These are phyloP conservation scores for Rhizopus delemar DNA, from an alignment of 371 early-diverging fungal species.

Conservation along the genomic window DNA sequence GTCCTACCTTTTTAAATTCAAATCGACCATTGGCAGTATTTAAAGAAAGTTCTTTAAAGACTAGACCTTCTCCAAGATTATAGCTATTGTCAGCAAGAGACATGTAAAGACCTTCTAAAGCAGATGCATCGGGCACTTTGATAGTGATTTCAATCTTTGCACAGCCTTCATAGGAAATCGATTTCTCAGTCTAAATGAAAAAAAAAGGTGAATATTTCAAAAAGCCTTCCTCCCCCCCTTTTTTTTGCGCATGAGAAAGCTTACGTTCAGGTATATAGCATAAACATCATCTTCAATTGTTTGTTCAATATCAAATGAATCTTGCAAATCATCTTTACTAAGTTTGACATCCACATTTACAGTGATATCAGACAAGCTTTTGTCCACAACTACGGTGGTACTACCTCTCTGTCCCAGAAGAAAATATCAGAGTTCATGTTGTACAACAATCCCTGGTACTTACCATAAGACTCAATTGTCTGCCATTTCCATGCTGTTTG, in stretches of 20 bases:
- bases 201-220: neutral
- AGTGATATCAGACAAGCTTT: neutral
- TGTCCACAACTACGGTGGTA: neutral
- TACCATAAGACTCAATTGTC: constrained; percentile 2
- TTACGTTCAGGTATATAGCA: constrained; percentile 10
- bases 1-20: constrained; percentile 10
- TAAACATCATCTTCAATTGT: neutral
- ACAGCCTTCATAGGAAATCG: neutral
- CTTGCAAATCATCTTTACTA: constrained; percentile 12
- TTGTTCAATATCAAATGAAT: constrained; percentile 11
- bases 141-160: constrained; percentile 10
- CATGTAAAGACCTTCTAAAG: constrained; percentile 2
- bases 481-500: neutral
- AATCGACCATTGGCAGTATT: constrained; percentile 6
- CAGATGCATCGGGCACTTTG: constrained; percentile 7
- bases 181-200: neutral
- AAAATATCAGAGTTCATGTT: neutral
- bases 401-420: neutral
- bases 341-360: constrained; percentile 12
- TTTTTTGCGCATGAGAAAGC: neutral
- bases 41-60: constrained; percentile 10
- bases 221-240: neutral
- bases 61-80: neutral
- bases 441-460: neutral
- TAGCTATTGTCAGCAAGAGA: constrained; percentile 1